Conservation (phyloP, 257 asterid species). For the Misopates orontium region DNA sequence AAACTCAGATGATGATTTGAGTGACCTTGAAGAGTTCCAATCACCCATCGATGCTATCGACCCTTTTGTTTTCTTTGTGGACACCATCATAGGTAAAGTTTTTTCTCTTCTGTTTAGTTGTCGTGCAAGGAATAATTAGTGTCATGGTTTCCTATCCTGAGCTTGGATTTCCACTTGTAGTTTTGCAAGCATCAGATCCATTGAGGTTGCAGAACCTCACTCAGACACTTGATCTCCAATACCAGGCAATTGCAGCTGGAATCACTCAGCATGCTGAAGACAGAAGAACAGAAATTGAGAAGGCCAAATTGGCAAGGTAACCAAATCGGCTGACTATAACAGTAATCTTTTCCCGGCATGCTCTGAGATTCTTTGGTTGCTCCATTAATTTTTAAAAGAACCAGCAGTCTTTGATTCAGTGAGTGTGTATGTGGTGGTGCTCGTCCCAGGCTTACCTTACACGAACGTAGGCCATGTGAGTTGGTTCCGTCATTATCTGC, state of each 20-base stretch:
- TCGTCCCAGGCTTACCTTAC: slow-evolving; percentile 25
- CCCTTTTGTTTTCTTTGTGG: slow-evolving; percentile 92
- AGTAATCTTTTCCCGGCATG: slow-evolving; percentile 28
- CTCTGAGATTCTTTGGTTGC: slow-evolving; percentile 37
- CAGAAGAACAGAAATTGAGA: slow-evolving; percentile 82
- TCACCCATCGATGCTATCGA: slow-evolving; percentile 96
- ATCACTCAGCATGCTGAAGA: slow-evolving; percentile 93
- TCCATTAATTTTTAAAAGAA: slow-evolving; percentile 35
- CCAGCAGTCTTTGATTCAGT: slow-evolving; percentile 30
- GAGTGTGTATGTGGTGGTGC: slow-evolving; percentile 27
- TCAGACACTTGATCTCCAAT: slow-evolving; percentile 76
- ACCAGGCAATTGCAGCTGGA: slow-evolving; percentile 87
- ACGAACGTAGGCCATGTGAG: slow-evolving; percentile 18
- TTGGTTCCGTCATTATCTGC: slow-evolving; percentile 23
- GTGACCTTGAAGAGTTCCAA: slow-evolving; percentile 91
- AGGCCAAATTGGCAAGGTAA: slow-evolving; percentile 64
- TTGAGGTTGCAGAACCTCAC: slow-evolving; percentile 86
- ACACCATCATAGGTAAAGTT: slow-evolving; percentile 66
- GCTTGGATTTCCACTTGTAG: slow-evolving; percentile 35
- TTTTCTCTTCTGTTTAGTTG: too few relatives aligned
- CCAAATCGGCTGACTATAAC: slow-evolving; percentile 51
- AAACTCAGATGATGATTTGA: slow-evolving; percentile 77
- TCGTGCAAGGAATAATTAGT: too few relatives aligned
- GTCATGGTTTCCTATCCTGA: too few relatives aligned
- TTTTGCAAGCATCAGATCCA: slow-evolving; percentile 79